Base-by-base conservation (phyloP, 1,139 yeast species). In the Yamadazyma friedrichii region DNA sequence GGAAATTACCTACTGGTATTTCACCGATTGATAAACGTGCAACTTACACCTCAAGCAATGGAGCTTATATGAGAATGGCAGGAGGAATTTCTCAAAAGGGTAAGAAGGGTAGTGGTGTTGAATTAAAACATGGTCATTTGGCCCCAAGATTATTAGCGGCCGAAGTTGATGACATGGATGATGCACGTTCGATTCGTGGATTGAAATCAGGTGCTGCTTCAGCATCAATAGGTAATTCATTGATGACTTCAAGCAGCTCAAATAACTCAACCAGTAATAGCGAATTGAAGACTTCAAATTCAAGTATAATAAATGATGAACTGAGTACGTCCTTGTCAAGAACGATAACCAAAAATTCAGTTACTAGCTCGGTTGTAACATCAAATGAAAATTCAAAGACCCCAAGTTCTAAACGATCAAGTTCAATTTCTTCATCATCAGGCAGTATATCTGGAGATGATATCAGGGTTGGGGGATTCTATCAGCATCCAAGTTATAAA, bases 91-190 rank as follows among this genome's bases (percentile, higher is more conserved):
- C 53, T 6, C 61, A 56, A 31, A 54, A 64, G 36, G 51, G 49
- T 43, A 68, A 58, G 53, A 66, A 60, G 52, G 39, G 48, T 13
- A 70, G 76, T 39, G 80, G 80, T 4, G 78, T 81, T 46, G 89
- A 83, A 47, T 74, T 84, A 54, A 80, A 84, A 48, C 93, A 85
- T 56, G 87, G 91, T 3, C 88, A 80, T 55, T 69, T 84, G 49
- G 78, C 80, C 41, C 88, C 87, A n/a, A 73, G 89, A 42, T 70
- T 85, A 58, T 66, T 86, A 45, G 93, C 93, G 1, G 80, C 85
- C 11, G 95, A 86, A 59, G 82, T 85, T 25, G 93, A 83, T 47
- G 89, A 84, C 44, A 78, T 72, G 31, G 86, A 80, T 44, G 62
- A 53, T 36, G 31, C 26, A 36, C 41, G 20, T 28, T 33, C 35